Percentiles rank a stretch among this genome's conserved stretches.
Conservation (phyloP, 1,284 basidiomycete genomes). For the Trichosporon sp. region DNA sequence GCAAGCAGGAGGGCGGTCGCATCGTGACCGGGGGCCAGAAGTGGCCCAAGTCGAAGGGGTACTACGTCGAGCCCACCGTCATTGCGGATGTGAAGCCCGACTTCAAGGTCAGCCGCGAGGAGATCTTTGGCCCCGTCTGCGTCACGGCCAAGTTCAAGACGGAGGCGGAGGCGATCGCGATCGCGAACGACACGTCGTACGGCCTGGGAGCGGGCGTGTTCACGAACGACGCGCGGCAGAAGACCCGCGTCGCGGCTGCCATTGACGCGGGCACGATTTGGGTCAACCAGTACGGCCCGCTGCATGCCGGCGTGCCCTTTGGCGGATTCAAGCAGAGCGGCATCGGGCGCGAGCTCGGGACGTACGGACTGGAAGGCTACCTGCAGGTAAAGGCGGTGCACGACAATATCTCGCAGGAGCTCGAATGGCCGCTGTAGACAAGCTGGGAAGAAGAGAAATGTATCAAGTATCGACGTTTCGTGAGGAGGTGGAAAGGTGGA, state of each 20-base stretch:
- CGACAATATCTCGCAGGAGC: constrained; percentile 63
- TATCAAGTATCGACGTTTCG: not conserved
- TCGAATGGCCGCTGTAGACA: constrained; percentile 33
- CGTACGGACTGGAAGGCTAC: constrained; percentile 79
- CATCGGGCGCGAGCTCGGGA: constrained; percentile 83
- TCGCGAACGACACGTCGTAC: constrained; percentile 82
- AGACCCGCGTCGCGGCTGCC: constrained; percentile 76
- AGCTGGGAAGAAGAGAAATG: not conserved
- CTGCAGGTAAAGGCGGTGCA: constrained; percentile 83
- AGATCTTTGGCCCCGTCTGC: constrained; percentile 60
- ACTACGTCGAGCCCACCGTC: constrained; percentile 56
- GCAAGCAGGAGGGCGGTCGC: constrained; percentile 82
- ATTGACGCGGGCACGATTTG: constrained; percentile 80
- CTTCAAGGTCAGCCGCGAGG: constrained; percentile 51
- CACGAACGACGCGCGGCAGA: constrained; percentile 81
- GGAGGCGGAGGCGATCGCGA: constrained; percentile 60
- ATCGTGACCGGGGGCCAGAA: constrained; percentile 72
- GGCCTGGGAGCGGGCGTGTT: constrained; percentile 86
- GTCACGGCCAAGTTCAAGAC: constrained; percentile 55
- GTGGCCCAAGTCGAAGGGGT: constrained; percentile 47
- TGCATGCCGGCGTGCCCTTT: constrained; percentile 84
- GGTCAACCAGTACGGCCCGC: constrained; percentile 82
- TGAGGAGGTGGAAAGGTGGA: not conserved
- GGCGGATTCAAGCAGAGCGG: constrained; percentile 89
- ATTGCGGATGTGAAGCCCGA: constrained; percentile 46